These are phyloP conservation scores for Prasinococcaceae sp. DNA, from an alignment of 139 green algal genomes.

Conservation along the genomic window DNA sequence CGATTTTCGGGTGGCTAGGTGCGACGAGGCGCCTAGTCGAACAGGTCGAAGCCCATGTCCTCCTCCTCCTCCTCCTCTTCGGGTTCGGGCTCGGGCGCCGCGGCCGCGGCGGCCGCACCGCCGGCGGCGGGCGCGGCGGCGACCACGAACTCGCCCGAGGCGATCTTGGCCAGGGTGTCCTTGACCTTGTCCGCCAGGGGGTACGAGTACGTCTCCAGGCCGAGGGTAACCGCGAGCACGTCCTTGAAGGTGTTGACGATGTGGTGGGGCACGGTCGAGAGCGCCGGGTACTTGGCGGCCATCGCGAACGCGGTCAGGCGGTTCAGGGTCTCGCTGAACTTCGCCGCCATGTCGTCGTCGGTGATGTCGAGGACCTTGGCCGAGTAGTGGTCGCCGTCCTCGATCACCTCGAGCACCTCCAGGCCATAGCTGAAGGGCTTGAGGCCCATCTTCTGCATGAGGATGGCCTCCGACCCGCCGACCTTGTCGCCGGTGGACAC, in stretches of 20 bases:
- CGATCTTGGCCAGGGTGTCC: constrained; percentile 71
- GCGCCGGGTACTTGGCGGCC: constrained; percentile 66
- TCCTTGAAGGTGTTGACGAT: constrained; percentile 99
- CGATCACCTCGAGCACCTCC: constrained; percentile 55
- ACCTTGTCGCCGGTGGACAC: constrained; percentile 46
- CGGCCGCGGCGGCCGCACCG: not conserved
- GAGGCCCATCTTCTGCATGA: constrained; percentile 95
- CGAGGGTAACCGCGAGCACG: constrained; percentile 74
- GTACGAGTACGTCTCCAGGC: constrained; percentile 78
- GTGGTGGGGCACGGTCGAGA: constrained; percentile 77
- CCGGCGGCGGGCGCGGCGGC: not conserved
- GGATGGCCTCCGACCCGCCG: constrained; percentile 87
- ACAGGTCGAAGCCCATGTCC: constrained; percentile 10
- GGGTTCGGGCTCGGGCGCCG: not conserved
- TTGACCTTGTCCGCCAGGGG: constrained; percentile 87
- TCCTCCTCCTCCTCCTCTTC: constrained; percentile 12
- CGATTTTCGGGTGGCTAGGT: too few species aligned
- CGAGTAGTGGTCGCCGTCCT: constrained; percentile 70
- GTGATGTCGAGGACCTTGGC: constrained; percentile 86
- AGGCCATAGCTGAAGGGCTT: constrained; percentile 98
- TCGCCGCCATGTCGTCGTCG: constrained; percentile 66
- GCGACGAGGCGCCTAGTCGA: too few species aligned
- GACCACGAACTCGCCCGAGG: not conserved
- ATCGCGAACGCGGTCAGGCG: constrained; percentile 78
- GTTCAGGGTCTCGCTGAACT: constrained; percentile 47